phyloP scores from a whole-genome alignment of 2,329 filamentous ascomycete species.

The Calonectria crousiana region DNA sequence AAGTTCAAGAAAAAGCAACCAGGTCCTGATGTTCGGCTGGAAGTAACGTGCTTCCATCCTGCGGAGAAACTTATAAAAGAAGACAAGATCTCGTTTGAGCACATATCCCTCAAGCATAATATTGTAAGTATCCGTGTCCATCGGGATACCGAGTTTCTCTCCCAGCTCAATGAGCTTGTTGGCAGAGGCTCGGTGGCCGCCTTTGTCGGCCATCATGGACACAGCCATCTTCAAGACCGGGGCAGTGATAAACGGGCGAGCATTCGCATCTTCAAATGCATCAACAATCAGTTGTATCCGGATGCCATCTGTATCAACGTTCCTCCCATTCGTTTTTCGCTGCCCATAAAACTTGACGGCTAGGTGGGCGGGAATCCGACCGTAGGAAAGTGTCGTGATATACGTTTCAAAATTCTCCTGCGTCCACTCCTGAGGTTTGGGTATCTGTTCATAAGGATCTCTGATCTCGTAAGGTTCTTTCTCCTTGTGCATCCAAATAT shows the following conservation, averaged over 20 bases:
- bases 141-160: constrained; percentile 51
- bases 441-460: constrained; percentile 53
- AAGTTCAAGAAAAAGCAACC: constrained; percentile 62
- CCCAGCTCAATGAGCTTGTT: constrained; percentile 53
- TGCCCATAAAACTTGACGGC: constrained; percentile 52
- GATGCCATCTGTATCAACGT: constrained; percentile 53
- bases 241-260: constrained; percentile 51
- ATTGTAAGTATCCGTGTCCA: constrained; percentile 63
- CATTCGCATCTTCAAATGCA: constrained; percentile 53
- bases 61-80: constrained; percentile 55
- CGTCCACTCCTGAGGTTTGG: constrained; percentile 56
- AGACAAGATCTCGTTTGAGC: constrained; percentile 52
- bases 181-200: constrained; percentile 50
- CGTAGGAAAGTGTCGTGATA: constrained; percentile 55
- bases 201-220: constrained; percentile 53
- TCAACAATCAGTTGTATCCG: constrained; percentile 53
- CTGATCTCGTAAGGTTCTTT: constrained; percentile 46
- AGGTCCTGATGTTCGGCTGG: constrained; percentile 59
- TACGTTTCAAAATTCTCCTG: constrained; percentile 56
- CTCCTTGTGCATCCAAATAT: constrained; percentile 53
- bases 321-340: constrained; percentile 40
- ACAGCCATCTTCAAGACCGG: constrained; percentile 59
- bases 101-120: constrained; percentile 58
- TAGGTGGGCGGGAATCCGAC: constrained; percentile 49
- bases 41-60: constrained; percentile 56